A percentile compares a stretch with the other conserved stretches of the same genome.
phyloP scores from a whole-genome alignment of 2,329 filamentous ascomycete genomes.

The Cytospora leucostoma region DNA sequence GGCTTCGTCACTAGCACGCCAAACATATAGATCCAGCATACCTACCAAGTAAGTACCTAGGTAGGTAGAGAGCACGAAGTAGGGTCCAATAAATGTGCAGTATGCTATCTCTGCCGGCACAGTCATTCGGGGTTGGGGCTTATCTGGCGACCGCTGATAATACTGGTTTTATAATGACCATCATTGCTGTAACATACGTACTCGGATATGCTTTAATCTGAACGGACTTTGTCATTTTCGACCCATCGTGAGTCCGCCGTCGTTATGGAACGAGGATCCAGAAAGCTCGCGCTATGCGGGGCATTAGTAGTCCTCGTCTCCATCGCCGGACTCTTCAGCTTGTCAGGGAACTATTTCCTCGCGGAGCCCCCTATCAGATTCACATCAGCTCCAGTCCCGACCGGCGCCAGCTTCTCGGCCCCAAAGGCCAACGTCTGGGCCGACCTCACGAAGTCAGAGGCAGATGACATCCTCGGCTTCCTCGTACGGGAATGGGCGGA shows the following conservation, averaged over 20 bases:
- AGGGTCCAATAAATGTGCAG: not conserved
- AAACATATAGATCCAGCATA: no score
- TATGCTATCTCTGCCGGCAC: not conserved
- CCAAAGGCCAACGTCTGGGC: slow-evolving; percentile 46
- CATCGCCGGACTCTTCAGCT: not conserved
- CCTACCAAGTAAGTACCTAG: no score
- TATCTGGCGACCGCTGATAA: not conserved
- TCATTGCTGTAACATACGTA: not conserved
- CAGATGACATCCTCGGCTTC: slow-evolving; percentile 43
- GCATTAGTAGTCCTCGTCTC: not conserved
- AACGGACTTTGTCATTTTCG: not conserved
- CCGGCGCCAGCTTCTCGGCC: slow-evolving; percentile 32
- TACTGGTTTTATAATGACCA: not conserved
- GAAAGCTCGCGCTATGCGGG: not conserved
- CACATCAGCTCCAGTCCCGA: not conserved
- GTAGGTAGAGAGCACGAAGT: no score
- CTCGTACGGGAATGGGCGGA: slow-evolving; percentile 44
- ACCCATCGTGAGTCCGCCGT: not conserved
- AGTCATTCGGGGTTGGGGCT: not conserved
- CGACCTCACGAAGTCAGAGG: slow-evolving; percentile 44
- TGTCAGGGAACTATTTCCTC: not conserved
- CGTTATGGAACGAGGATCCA: not conserved
- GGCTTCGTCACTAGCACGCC: no score
- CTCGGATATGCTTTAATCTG: not conserved
- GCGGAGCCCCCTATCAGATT: not conserved